phyloP scores from a whole-genome alignment of 257 asterid genomes.

The Eustoma russellianum region DNA sequence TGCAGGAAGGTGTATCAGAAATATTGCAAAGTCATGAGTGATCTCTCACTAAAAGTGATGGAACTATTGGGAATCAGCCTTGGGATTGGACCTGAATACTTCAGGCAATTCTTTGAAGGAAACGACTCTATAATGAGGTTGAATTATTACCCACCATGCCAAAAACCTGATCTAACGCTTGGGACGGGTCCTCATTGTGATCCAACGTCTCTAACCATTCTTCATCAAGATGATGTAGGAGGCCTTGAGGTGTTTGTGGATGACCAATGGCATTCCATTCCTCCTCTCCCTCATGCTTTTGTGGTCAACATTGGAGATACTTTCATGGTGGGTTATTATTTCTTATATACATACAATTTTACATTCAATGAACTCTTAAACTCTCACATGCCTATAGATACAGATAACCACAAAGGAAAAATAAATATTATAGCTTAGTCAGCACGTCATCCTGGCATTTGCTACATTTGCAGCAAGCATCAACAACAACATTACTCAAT shows the following conservation, averaged over 20 bases:
- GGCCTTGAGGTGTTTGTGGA: constrained; percentile 65
- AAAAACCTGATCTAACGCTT: constrained; percentile 45
- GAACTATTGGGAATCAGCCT: constrained; percentile 60
- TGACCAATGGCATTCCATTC: constrained; percentile 53
- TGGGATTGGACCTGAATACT: constrained; percentile 41
- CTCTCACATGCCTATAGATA: too few relatives aligned
- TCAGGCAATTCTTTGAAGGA: constrained; percentile 50
- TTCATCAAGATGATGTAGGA: constrained; percentile 66
- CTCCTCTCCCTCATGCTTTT: constrained; percentile 56
- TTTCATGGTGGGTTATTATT: constrained; percentile 41
- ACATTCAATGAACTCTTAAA: too few relatives aligned
- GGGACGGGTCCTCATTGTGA: constrained; percentile 93
- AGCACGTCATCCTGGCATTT: too few relatives aligned
- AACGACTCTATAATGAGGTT: constrained; percentile 74
- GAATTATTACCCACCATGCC: constrained; percentile 64
- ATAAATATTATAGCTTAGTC: too few relatives aligned
- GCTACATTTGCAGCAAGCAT: too few relatives aligned
- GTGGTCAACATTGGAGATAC: constrained; percentile 87
- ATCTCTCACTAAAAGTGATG: constrained; percentile 41
- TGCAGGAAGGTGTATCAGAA: constrained; percentile 42
- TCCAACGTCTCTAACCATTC: constrained; percentile 65
- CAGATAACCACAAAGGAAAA: too few relatives aligned
- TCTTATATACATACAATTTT: too few relatives aligned
- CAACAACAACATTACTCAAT: too few relatives aligned
- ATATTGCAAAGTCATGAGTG: constrained; percentile 64